phyloP scores from a whole-genome alignment of 2,329 filamentous ascomycete species.

The Claviceps africana region DNA sequence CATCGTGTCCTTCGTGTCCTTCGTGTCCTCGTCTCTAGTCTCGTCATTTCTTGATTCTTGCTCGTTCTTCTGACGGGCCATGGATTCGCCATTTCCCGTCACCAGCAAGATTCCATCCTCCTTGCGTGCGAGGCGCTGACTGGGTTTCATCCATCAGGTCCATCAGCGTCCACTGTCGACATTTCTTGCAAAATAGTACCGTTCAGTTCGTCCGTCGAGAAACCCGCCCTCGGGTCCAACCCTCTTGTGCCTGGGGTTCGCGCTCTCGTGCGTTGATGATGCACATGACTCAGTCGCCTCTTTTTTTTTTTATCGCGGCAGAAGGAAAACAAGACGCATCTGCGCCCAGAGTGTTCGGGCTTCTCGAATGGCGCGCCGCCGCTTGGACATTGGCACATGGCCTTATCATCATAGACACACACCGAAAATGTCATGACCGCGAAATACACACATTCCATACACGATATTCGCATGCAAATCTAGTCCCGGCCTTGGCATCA shows the following conservation, averaged over 20 bases:
- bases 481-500: too few species aligned
- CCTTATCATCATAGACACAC: not conserved
- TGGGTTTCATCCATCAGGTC: not conserved
- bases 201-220: not conserved
- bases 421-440: not conserved
- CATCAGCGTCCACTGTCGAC: not conserved
- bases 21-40: too few species aligned
- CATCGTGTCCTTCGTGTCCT: too few species aligned
- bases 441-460: not conserved
- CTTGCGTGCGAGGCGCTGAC: too few species aligned
- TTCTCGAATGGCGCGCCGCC: not conserved
- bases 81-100: too few species aligned
- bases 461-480: not conserved
- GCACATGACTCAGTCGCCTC: not conserved
- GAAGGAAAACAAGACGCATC: not conserved
- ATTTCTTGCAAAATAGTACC: not conserved
- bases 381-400: not conserved
- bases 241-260: not conserved
- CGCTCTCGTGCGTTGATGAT: not conserved
- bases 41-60: too few species aligned
- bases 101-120: too few species aligned
- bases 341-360: not conserved
- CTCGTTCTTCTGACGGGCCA: too few species aligned
- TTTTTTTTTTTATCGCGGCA: not conserved
- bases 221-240: not conserved